Base-by-base conservation (phyloP, 2,329 filamentous ascomycete species). In the Zasmidium cellare region DNA sequence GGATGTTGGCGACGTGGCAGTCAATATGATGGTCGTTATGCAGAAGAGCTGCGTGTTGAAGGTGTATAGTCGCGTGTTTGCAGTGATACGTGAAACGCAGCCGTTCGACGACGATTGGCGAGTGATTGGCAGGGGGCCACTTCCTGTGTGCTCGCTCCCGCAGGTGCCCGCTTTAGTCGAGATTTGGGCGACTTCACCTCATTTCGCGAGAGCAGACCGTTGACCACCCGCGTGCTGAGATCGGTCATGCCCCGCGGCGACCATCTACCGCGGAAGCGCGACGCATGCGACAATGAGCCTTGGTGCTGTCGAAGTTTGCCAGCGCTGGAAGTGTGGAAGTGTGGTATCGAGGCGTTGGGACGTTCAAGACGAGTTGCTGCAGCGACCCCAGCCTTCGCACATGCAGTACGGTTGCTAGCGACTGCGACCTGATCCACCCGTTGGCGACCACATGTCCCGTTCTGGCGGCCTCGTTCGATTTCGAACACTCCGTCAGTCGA, bases 361-460 rank as follows among this genome's bases (percentile, higher is more conserved):
- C 35, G n/a, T 41, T 14, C 35, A 41, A 50, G 47, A 24, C 11
- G 47, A 24, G 47, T 16, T 25, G 20, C 23, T 50, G 47, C 47
- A 50, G 20, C 22, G n/a, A 53, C 22, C 51, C 51, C 51, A 53
- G 51, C 31, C 51, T 41, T 25, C 31, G 23, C 31, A 41, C 35
- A 53, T 53, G 51, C 51, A 35, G 44, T 16, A 22, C 46, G 52
- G 41, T 16, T 41, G 35, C 35, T 41, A 41, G 35, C 35, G 35
- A 41, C 35, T 3, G 35, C 35, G 3, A 9, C 6, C 35, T n/a
- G 35, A 41, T 41, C 35, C 35, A 41, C 35, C 7, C 35, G 35
- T 41, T 5, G 11, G 7, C 35, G 35, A 41, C 35, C 35, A 41
- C 35, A 41, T 18, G 35, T 41, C 35, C 35, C 7, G 7, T 41